A percentile compares a stretch with the other conserved stretches of the same genome.
phyloP scores from a whole-genome alignment of 805 yeast species.

The Schizosaccharomyces lindneri region DNA sequence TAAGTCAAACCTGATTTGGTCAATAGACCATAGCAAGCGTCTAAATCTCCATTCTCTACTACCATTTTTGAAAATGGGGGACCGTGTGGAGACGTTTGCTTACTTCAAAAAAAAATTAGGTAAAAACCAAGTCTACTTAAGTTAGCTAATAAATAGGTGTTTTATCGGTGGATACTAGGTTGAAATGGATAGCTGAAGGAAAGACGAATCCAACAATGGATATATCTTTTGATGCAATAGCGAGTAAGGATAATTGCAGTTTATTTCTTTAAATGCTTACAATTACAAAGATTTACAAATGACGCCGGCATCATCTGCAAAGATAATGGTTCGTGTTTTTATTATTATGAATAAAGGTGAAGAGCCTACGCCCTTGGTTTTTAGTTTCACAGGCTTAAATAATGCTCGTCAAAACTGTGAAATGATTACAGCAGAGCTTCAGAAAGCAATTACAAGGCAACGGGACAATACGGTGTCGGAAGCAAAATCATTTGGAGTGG shows the following conservation, averaged over 20 bases:
- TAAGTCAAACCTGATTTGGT: no score
- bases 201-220: not conserved
- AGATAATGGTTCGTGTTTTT: slow-evolving; percentile 1
- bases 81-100: slow-evolving; percentile 12
- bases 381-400: slow-evolving; percentile 1
- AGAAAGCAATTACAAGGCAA: not conserved
- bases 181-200: not conserved
- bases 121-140: not conserved
- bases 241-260: not conserved
- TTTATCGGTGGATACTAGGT: not conserved
- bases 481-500: not conserved
- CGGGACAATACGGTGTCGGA: not conserved
- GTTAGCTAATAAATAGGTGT: not conserved
- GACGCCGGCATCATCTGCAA: not conserved
- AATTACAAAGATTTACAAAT: not conserved
- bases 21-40: not conserved
- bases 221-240: not conserved
- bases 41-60: not conserved
- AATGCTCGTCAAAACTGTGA: not conserved
- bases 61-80: not conserved
- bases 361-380: not conserved
- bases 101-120: slow-evolving; percentile 7
- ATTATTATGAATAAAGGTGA: not conserved
- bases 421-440: not conserved
- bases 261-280: not conserved